Conservation (phyloP, 2,329 filamentous ascomycete species). For the Grosmannia huntii region DNA sequence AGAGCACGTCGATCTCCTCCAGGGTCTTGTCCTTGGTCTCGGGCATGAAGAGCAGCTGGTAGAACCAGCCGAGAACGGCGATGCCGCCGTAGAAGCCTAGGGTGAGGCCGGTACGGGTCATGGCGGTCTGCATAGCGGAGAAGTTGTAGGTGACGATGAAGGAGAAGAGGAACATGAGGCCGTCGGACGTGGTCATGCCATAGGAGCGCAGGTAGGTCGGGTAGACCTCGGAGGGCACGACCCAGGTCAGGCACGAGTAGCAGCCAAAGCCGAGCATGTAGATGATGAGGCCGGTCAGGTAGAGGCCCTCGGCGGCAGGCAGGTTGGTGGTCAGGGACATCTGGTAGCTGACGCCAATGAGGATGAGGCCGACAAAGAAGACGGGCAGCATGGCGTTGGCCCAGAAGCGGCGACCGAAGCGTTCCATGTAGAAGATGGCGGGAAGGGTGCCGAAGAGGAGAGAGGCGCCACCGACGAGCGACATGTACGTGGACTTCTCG, state of each 20-base stretch:
- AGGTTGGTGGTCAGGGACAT: conserved; percentile 34
- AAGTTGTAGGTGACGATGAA: conserved; percentile 71
- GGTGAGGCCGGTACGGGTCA: conserved; percentile 50
- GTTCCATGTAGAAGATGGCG: conserved; percentile 59
- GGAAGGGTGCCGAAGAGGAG: conserved; percentile 56
- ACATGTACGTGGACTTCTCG: conserved; percentile 58
- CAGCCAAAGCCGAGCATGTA: conserved; percentile 59
- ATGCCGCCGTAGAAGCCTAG: conserved; percentile 67
- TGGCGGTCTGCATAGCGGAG: conserved; percentile 53
- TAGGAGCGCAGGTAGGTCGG: conserved; percentile 61
- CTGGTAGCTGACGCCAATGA: conserved; percentile 53
- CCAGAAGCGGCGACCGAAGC: conserved; percentile 62
- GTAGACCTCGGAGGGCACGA: conserved; percentile 56
- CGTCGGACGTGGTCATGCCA: conserved; percentile 60
- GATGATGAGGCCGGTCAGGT: conserved; percentile 53
- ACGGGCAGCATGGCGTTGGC: conserved; percentile 58
- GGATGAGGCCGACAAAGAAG: conserved; percentile 55
- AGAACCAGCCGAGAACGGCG: conserved; percentile 55
- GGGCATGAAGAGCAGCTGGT: conserved; percentile 64
- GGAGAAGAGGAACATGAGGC: conserved; percentile 55
- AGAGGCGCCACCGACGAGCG: conserved; percentile 55
- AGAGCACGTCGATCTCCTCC: conserved; percentile 57
- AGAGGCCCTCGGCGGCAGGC: conserved; percentile 41
- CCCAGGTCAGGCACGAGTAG: conserved; percentile 51
- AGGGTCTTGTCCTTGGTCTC: conserved; percentile 52